Evolutionary conservation across 1,139 yeast species (phyloP), one percentile per base, ranked within the genome.

Genomic region (Kodamaea sp.): DNA sequence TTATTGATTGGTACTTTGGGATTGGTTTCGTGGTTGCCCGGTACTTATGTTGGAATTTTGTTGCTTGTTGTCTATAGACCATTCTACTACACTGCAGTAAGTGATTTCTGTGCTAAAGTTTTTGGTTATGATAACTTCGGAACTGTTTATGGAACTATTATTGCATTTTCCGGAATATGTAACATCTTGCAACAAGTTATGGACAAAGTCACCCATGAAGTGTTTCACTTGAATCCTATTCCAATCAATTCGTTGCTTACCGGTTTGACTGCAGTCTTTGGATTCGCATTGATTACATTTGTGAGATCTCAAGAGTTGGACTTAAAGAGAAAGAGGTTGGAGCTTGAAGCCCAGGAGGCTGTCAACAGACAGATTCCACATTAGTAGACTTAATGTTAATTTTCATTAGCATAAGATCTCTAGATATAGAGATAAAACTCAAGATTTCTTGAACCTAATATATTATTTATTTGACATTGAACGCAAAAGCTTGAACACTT

Each of bases 81-180:
- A 11, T 85, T 89, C 53, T 88, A 85, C 54, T 90, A 89, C 60
- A 89, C 97, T 2, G 88, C 95, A 0, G 86, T 89, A 2, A 84
- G 95, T 4, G 97, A 90, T 58, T 87, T 81, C 54, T 78, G 90
- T 55, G 95, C 96, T 27, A 90, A 90, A 53, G 94, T 89, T 14
- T 90, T 90, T 65, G 97, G 97, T 0, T 89, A 85, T 58, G 84
- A 80, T 38, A 88, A 95, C 1, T 90, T 90, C 61, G 96, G 97
- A 25, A 82, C 90, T 1, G 80, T 89, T n/a, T 90, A 90, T 55
- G 97, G 97, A 0, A 66, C 90, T 8, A 74, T 88, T 50, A 86
- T 88, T 51, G 83, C 90, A 39, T 66, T 85, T 41, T 78, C 95
- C 11, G 97, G 97, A 2, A 48, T 83, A 16, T 77, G 83, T 58